These are phyloP conservation scores for Myxozyma melibiosi DNA, from an alignment of 805 yeast species.

Conservation along the genomic window DNA sequence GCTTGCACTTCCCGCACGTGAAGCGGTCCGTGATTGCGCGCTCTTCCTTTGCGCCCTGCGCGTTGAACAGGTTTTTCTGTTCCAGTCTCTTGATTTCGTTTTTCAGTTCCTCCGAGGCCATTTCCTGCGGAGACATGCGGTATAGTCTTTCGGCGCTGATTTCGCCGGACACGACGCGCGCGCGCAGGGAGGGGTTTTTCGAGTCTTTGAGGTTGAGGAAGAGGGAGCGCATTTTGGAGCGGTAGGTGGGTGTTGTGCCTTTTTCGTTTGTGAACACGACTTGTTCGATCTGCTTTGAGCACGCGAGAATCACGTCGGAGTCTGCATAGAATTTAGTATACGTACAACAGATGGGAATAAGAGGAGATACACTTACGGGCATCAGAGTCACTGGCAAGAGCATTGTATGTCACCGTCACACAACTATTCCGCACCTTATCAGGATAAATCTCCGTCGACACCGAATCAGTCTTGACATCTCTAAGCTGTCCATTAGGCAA, in stretches of 20 bases:
- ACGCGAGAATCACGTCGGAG: slow-evolving; percentile 60
- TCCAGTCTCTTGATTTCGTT: slow-evolving; percentile 82
- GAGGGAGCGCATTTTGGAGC: slow-evolving; percentile 81
- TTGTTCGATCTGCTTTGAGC: slow-evolving; percentile 71
- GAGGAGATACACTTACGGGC: slow-evolving; percentile 35
- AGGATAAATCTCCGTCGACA: slow-evolving; percentile 66
- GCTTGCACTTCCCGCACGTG: slow-evolving; percentile 97
- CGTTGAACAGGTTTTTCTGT: slow-evolving; percentile 88
- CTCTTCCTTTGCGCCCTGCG: slow-evolving; percentile 96
- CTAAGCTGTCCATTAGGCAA: slow-evolving; percentile 55
- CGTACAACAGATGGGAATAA: background rate
- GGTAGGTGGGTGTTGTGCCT: slow-evolving; percentile 59
- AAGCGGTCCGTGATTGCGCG: slow-evolving; percentile 95
- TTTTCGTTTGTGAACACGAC: slow-evolving; percentile 63
- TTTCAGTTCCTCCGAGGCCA: slow-evolving; percentile 91
- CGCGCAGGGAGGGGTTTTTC: slow-evolving; percentile 82
- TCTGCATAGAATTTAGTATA: slow-evolving; percentile 39
- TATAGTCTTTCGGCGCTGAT: slow-evolving; percentile 67
- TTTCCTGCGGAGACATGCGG: slow-evolving; percentile 85
- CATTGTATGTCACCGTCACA: slow-evolving; percentile 80
- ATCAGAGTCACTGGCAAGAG: slow-evolving; percentile 78
- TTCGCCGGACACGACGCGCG: slow-evolving; percentile 65
- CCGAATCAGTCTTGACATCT: slow-evolving; percentile 79
- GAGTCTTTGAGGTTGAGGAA: slow-evolving; percentile 86
- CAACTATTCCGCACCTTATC: slow-evolving; percentile 84